These are phyloP conservation scores for Penicillium olsonii DNA, from an alignment of 2,329 filamentous ascomycete genomes.

Conservation along the genomic window DNA sequence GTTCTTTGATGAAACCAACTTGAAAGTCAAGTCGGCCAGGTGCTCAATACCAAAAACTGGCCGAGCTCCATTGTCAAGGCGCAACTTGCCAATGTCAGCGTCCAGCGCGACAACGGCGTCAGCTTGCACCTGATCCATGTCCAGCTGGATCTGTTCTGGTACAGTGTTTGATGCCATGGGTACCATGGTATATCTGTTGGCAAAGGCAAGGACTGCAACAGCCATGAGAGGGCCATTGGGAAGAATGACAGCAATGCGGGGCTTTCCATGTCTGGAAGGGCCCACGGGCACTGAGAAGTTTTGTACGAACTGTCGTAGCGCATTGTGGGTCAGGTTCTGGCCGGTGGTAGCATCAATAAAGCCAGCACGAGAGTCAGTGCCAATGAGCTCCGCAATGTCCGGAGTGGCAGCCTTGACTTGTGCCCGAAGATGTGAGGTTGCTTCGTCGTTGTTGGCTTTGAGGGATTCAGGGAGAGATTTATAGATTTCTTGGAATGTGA, in stretches of 20 bases:
- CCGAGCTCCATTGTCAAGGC: constrained; percentile 11
- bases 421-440: constrained; percentile 5
- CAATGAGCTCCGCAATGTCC: constrained; percentile 10
- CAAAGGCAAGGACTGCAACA: constrained; percentile 51
- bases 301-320: constrained; percentile 21
- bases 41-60: constrained; percentile 26
- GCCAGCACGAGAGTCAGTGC: constrained; percentile 15
- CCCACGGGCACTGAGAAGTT: constrained; percentile 21
- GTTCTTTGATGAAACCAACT: constrained; percentile 9
- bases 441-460: constrained; percentile 16
- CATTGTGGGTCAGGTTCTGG: constrained; percentile 17
- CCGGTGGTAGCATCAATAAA: constrained; percentile 18
- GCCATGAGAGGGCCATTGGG: constrained; percentile 59
- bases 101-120: constrained; percentile 50
- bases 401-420: constrained; percentile 17
- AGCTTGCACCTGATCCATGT: constrained; percentile 52
- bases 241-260: constrained; percentile 53
- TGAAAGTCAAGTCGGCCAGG: constrained; percentile 40
- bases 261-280: constrained; percentile 33
- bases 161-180: constrained; percentile 55
- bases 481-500: constrained; percentile 17
- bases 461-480: constrained; percentile 15
- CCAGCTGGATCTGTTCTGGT: constrained; percentile 53
- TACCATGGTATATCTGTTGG: constrained; percentile 54
- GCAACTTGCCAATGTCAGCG: constrained; percentile 24